Evolutionary conservation across 148 eudicot genomes (phyloP).

Genomic region (Diospyros kaki): DNA sequence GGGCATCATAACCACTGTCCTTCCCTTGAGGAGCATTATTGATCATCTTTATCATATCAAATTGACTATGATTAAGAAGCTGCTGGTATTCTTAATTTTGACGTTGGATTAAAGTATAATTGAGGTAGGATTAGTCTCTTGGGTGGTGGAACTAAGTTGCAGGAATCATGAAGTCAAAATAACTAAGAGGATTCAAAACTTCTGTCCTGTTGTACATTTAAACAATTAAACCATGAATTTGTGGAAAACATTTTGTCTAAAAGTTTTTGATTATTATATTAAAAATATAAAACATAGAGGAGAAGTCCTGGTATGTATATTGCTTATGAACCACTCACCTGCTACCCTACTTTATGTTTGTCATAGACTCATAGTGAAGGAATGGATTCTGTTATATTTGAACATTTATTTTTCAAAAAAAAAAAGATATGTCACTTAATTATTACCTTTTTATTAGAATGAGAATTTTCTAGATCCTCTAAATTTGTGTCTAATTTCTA

Average conservation of each 20-base stretch:
- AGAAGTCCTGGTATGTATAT: not conserved
- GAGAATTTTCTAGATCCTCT: not conserved
- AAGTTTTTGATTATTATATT: not conserved
- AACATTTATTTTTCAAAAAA: not conserved
- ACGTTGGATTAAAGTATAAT: not conserved
- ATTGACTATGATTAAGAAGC: not conserved
- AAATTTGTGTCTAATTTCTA: not conserved
- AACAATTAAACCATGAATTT: not conserved
- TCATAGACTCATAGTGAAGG: not conserved
- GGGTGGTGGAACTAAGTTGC: not conserved
- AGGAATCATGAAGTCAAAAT: not conserved
- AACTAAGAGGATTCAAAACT: not conserved
- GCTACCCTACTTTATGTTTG: not conserved
- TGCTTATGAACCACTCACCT: conserved; percentile 4
- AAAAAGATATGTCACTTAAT: not conserved
- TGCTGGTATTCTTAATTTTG: not conserved
- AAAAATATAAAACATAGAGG: not conserved
- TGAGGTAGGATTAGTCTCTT: not conserved
- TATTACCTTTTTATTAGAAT: not conserved
- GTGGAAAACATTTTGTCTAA: not conserved
- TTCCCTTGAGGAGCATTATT: not conserved
- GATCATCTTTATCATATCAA: not conserved
- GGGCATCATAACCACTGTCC: not conserved
- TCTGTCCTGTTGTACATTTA: not conserved
- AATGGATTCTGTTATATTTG: conserved; percentile 2